A percentile compares a stretch with the other conserved stretches of the same genome.
These are phyloP conservation scores for Penicillium sp. DNA, from an alignment of 2,329 filamentous ascomycete genomes.

Conservation along the genomic window DNA sequence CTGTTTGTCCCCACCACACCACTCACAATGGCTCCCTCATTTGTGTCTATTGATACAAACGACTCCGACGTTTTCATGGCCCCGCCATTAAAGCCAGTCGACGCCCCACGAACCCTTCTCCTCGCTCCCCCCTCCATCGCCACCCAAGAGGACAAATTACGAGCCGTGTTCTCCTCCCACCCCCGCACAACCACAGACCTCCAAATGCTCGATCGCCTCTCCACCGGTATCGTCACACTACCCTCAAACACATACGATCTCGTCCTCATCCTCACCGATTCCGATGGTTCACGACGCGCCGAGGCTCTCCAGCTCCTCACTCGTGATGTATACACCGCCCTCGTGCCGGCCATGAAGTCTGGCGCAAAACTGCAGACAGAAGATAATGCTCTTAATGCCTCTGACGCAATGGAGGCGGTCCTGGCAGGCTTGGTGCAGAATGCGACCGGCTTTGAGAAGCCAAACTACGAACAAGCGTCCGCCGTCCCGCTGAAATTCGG, in stretches of 20 bases:
- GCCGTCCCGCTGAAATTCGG: slow-evolving; percentile 66
- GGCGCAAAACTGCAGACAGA: slow-evolving; percentile 65
- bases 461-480: slow-evolving; percentile 58
- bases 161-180: slow-evolving; percentile 68
- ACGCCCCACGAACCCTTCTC: slow-evolving; percentile 66
- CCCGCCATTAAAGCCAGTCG: slow-evolving; percentile 27
- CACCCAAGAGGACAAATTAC: slow-evolving; percentile 76
- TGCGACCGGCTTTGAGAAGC: slow-evolving; percentile 68
- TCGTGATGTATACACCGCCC: slow-evolving; percentile 65
- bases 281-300: slow-evolving; percentile 62
- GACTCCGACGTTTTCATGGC: slow-evolving; percentile 52
- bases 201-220: slow-evolving; percentile 95
- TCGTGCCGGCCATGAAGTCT: slow-evolving; percentile 70
- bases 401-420: slow-evolving; percentile 35
- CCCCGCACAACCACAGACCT: slow-evolving; percentile 79
- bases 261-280: slow-evolving; percentile 79
- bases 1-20: not conserved
- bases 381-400: slow-evolving; percentile 56
- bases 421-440: slow-evolving; percentile 25
- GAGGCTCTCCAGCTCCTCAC: slow-evolving; percentile 67
- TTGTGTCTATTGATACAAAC: slow-evolving; percentile 57
- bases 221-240: slow-evolving; percentile 75
- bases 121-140: slow-evolving; percentile 89
- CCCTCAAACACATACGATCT: slow-evolving; percentile 77
- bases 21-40: slow-evolving; percentile 26